Conservation (phyloP, 805 yeast genomes). For the Saccharomycopsis sp. region DNA sequence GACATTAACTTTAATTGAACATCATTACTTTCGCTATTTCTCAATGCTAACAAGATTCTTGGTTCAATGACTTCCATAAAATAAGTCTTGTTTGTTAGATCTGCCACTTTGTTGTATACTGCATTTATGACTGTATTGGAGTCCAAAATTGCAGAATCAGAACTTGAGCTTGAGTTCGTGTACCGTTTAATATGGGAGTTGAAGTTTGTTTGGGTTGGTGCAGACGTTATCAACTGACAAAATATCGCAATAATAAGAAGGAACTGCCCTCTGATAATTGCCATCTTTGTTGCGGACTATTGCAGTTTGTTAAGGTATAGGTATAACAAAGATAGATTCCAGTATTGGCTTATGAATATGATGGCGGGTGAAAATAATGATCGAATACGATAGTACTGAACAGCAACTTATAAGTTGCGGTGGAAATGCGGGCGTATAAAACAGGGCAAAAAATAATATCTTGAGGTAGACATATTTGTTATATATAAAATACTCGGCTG, state of each 20-base stretch:
- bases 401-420: too few species aligned
- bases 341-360: too few species aligned
- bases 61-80: constrained; percentile 11
- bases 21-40: neutral
- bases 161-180: neutral
- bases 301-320: too few species aligned
- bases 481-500: too few species aligned
- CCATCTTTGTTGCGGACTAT: neutral
- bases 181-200: neutral
- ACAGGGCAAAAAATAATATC: too few species aligned
- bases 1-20: neutral
- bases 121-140: constrained; percentile 1
- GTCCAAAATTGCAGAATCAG: neutral
- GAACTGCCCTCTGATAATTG: neutral
- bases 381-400: too few species aligned
- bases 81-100: constrained; percentile 15
- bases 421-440: too few species aligned
- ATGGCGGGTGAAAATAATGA: too few species aligned
- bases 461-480: too few species aligned
- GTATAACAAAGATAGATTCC: too few species aligned
- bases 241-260: neutral
- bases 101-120: constrained; percentile 9
- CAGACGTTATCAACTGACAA: neutral
- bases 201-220: neutral
- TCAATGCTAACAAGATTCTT: constrained; percentile 9